These are phyloP conservation scores for Lactarius pseudohatsudake DNA, from an alignment of 768 basidiomycete genomes.

Conservation along the genomic window DNA sequence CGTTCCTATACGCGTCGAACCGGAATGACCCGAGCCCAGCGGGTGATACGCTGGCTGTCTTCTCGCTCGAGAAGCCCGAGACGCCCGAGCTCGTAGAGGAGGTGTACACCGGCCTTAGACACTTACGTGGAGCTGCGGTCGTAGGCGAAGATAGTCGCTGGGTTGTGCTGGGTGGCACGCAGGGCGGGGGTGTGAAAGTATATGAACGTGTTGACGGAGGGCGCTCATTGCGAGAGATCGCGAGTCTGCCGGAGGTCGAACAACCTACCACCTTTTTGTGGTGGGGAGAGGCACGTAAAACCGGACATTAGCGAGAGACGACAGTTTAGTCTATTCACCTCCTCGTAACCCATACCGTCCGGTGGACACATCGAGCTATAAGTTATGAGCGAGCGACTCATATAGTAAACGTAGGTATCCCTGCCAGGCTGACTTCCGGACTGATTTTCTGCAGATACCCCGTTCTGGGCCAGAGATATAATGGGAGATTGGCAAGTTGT, in stretches of 20 bases:
- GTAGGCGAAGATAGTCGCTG: slow-evolving; percentile 61
- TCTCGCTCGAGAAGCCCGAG: slow-evolving; percentile 49
- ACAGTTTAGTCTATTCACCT: no score
- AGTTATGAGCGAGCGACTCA: no score
- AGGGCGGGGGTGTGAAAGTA: slow-evolving; percentile 66
- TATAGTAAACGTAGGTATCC: no score
- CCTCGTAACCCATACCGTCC: no score
- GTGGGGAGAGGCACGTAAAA: no score
- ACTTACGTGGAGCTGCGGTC: slow-evolving; percentile 68
- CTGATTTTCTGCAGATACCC: no score
- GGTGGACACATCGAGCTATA: no score
- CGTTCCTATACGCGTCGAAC: slow-evolving; percentile 73
- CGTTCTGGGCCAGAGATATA: no score
- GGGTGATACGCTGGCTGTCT: slow-evolving; percentile 74
- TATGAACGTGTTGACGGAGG: slow-evolving; percentile 67
- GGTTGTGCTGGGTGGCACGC: slow-evolving; percentile 62
- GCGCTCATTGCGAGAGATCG: slow-evolving; percentile 52
- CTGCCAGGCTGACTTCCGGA: no score
- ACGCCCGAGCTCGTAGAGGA: slow-evolving; percentile 55
- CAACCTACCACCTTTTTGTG: slow-evolving; percentile 34
- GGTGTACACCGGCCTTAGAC: slow-evolving; percentile 65
- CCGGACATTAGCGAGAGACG: no score
- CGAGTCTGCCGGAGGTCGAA: slow-evolving; percentile 39
- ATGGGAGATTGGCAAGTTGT: no score
- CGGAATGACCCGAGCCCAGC: slow-evolving; percentile 67